Base-by-base conservation (phyloP, 805 yeast genomes). In the Yarrowia divulgata region DNA sequence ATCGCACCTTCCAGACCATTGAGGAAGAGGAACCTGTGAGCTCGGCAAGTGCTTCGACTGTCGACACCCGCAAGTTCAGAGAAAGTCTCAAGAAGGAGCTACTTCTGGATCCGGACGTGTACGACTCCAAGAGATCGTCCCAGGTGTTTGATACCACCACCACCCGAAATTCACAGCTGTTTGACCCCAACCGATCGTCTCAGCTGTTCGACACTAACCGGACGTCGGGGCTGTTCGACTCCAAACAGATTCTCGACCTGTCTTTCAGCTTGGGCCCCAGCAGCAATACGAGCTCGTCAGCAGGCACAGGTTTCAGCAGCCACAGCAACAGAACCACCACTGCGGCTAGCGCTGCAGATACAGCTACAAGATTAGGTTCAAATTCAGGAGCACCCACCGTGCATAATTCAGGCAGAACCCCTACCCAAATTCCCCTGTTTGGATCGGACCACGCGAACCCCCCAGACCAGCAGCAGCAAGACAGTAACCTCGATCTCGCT, bases 321-420 rank as follows among this genome's bases (percentile, higher is more conserved):
- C 29, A 23, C 29, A 23, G 29, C 29, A 23, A 4, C 29, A 23
- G 4, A 23, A 23, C 29, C 29, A 23, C 29, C 29, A 23, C 29
- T 23, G 29, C 3, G 3, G 29, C 29, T 23, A 23, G 29, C 29
- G 29, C 29, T 23, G 29, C 29, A n/a, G n/a, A n/a, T 23, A 2
- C 29, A 23, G 29, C 46, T 1, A 12, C 19, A 9, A 35, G 54
- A 49, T 45, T 43, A 34, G 46, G 52, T 45, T 60, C 35, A 43
- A 48, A 60, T 60, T 60, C 66, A 60, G 66, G 66, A 60, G 66
- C 50, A 8, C 50, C 64, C 37, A 23, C 10, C 12, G 48, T 57
- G 66, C 66, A 60, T 34, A 34, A 34, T 45, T 8, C 42, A 60
- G 19, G 66, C 52, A 29, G 13, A 19, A 32, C 64, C 62, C 62